Base-by-base conservation (phyloP, 768 basidiomycete genomes). In the Cystobasidium ongulense region DNA sequence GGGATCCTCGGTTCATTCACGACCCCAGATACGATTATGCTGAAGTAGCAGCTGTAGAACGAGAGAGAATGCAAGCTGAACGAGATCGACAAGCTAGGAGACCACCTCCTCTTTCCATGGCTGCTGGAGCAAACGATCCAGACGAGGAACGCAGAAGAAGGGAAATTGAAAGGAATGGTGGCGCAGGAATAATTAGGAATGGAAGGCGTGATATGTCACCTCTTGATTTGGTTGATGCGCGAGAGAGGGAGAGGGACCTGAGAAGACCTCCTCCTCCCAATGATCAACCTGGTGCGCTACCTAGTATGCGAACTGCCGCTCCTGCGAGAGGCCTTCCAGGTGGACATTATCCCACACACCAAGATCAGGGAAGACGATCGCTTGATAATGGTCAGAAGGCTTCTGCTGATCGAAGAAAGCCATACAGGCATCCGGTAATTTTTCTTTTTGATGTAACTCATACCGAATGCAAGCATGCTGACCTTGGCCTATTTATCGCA, bases 141-240 rank as follows among this genome's bases (percentile, higher is more conserved):
- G 68, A 54, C 13, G 68, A 71, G 17, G 68, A 71, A 53, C 52
- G 68, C 17, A 29, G 68, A 35, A 23, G 68, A 23, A 46, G 68
- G 21, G 68, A 71, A 29, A 36, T 71, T 10, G 68, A 27, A 29
- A 35, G 29, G 21, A 59, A 71, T 10, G 53, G 43, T 36, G 11
- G 13, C 23, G 4, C 27, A 8, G 7, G 36, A 31, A 5, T 29
- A 39, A 11, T 41, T n/a, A 13, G 43, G 53, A 50, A 31, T 46
- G 35, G 43, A 31, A 10, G 39, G 36, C 36, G 36, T 38, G 29
- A 41, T 21, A 8, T 67, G 41, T 50, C 39, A 31, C 50, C 39
- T 10, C 17, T 10, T 29, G 36, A 64, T 23, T 3, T 38, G 63
- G 21, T 38, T 25, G 63, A 43, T 64, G 33, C 63, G 8, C 63